Conservation (phyloP, 768 basidiomycete genomes). For the Suillus subaureus region DNA sequence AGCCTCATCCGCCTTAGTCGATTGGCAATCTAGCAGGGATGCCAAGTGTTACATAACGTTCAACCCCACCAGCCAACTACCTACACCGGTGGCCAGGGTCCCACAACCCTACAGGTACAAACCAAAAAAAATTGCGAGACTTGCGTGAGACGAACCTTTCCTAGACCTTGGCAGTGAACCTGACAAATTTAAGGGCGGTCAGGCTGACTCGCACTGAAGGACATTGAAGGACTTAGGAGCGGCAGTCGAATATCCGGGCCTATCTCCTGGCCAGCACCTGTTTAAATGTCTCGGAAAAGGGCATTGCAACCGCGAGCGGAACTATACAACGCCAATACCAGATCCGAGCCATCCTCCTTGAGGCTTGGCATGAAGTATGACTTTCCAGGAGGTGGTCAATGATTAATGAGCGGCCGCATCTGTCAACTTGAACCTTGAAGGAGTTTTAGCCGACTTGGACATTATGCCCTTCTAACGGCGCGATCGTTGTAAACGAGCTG, state of each 20-base stretch:
- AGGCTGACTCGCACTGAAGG: neutral
- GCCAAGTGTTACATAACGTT: neutral
- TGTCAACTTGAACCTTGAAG: constrained; percentile 1
- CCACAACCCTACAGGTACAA: neutral
- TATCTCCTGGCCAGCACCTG: neutral
- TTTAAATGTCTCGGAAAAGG: neutral
- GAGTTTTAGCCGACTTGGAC: neutral
- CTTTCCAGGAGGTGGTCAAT: neutral
- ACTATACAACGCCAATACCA: neutral
- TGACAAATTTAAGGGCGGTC: neutral
- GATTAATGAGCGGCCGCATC: neutral
- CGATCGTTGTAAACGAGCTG: neutral
- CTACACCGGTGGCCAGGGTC: neutral
- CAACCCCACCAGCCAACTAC: neutral
- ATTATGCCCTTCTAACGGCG: neutral
- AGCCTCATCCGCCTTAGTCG: neutral
- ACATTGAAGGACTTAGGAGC: neutral
- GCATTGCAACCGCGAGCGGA: neutral
- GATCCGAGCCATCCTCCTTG: neutral
- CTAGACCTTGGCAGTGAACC: neutral
- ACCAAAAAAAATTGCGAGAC: neutral
- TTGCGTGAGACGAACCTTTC: neutral
- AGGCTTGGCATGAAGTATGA: neutral
- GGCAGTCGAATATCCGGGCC: neutral
- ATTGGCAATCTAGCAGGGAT: neutral